These are phyloP conservation scores for Plasmodium fragile DNA, from an alignment of 169 alveolate genomes.

Conservation along the genomic window DNA sequence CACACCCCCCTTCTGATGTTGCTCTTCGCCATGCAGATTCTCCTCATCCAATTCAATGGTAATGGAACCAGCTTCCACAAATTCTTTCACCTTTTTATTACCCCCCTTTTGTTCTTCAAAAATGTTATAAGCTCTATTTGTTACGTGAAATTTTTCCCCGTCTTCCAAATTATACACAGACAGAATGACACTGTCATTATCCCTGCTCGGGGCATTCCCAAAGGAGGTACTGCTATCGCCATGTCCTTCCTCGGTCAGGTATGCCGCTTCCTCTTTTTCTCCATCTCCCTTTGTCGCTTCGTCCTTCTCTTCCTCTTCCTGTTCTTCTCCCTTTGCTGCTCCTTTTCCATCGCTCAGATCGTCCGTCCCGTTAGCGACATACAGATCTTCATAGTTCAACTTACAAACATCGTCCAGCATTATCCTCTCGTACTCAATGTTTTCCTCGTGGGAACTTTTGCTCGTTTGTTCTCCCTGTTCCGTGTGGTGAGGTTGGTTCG, in stretches of 20 bases:
- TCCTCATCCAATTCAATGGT: background rate
- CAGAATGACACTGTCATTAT: background rate
- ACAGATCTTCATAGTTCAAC: background rate
- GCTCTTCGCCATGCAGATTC: background rate
- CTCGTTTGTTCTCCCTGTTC: background rate
- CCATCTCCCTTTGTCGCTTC: background rate
- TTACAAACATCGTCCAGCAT: background rate
- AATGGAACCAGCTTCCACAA: background rate
- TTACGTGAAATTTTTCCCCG: background rate
- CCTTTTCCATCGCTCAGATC: background rate
- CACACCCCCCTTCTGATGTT: background rate
- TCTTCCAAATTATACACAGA: conserved; percentile 9
- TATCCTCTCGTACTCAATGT: background rate
- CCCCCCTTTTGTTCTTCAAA: conserved; percentile 12
- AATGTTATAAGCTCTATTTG: conserved; percentile 35
- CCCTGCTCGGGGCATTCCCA: background rate
- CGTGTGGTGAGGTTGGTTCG: background rate
- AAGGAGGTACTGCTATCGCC: background rate
- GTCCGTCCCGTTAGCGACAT: background rate
- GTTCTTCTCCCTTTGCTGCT: background rate
- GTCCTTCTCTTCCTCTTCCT: background rate
- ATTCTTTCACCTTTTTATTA: background rate
- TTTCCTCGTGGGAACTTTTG: background rate
- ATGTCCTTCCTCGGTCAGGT: background rate
- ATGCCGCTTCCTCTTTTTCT: background rate